A percentile compares a stretch with the other conserved stretches of the same genome.
Conservation (phyloP, 352 stramenopile species). For the Globisporangium splendens region DNA sequence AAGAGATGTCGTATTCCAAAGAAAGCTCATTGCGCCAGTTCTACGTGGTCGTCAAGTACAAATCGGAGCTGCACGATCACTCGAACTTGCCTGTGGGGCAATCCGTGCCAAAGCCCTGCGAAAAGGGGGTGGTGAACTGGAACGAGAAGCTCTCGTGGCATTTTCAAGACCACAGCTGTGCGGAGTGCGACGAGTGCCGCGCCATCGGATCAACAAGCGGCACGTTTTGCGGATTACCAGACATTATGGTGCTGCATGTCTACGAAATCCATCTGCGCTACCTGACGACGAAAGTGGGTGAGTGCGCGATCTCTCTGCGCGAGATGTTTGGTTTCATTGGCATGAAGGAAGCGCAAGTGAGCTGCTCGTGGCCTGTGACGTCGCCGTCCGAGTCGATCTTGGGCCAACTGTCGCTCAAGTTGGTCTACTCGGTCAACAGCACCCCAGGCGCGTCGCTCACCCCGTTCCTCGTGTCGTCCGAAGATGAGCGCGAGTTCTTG, state of each 20-base stretch:
- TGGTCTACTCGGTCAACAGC: slow-evolving; percentile 64
- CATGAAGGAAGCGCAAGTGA: slow-evolving; percentile 54
- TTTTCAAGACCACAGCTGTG: slow-evolving; percentile 75
- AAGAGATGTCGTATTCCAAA: slow-evolving; percentile 74
- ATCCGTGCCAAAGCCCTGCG: slow-evolving; percentile 59
- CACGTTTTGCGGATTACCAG: slow-evolving; percentile 66
- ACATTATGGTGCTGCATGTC: slow-evolving; percentile 80
- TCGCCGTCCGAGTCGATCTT: slow-evolving; percentile 63
- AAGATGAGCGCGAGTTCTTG: slow-evolving; percentile 58
- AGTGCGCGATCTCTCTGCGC: slow-evolving; percentile 66
- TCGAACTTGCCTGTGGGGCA: slow-evolving; percentile 70
- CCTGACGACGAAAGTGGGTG: slow-evolving; percentile 81
- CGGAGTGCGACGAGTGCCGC: slow-evolving; percentile 65
- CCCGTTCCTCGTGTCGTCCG: slow-evolving; percentile 70
- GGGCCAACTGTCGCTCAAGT: slow-evolving; percentile 60
- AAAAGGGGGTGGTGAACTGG: slow-evolving; percentile 69
- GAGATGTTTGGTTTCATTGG: slow-evolving; percentile 73
- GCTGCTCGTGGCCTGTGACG: slow-evolving; percentile 70
- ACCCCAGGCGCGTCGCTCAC: slow-evolving; percentile 35
- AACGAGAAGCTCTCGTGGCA: slow-evolving; percentile 73
- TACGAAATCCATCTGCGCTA: slow-evolving; percentile 84
- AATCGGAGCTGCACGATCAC: slow-evolving; percentile 79
- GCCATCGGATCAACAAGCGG: slow-evolving; percentile 52
- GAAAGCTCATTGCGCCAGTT: slow-evolving; percentile 75
- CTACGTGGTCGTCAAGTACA: slow-evolving; percentile 84